phyloP scores from a whole-genome alignment of 1,284 basidiomycete species.

The Tranzscheliella williamsii region DNA sequence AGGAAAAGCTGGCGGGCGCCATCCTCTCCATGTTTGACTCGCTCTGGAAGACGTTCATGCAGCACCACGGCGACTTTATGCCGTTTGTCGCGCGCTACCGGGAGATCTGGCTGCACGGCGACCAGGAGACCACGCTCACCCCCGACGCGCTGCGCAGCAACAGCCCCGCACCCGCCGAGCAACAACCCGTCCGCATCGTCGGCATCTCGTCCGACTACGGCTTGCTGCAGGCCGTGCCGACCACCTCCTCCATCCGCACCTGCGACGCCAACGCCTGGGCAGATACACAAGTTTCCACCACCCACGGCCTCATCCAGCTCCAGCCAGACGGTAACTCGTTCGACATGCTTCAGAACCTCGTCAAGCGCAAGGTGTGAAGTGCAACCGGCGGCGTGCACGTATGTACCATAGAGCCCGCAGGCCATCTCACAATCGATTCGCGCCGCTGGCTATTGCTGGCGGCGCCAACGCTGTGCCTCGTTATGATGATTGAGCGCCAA shows the following conservation, averaged over 20 bases:
- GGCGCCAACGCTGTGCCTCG: too few relatives aligned
- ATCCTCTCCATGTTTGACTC: conserved; percentile 77
- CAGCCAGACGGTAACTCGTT: conserved; percentile 98
- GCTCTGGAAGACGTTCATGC: conserved; percentile 77
- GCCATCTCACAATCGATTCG: too few relatives aligned
- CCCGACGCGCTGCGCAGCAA: conserved; percentile 12
- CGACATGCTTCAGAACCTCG: conserved; percentile 88
- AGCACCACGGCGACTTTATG: conserved; percentile 59
- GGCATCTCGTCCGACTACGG: conserved; percentile 88
- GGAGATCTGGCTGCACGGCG: conserved; percentile 83
- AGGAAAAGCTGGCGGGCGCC: conserved; percentile 77
- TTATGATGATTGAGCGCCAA: too few relatives aligned
- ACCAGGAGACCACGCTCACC: conserved; percentile 26
- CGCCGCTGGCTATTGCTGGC: too few relatives aligned
- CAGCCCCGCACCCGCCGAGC: not conserved
- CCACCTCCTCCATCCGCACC: conserved; percentile 22
- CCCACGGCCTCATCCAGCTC: conserved; percentile 64
- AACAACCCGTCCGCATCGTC: conserved; percentile 71
- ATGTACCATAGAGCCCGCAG: too few relatives aligned
- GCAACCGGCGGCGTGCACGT: too few relatives aligned
- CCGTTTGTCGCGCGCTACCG: conserved; percentile 67
- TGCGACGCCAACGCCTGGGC: conserved; percentile 43
- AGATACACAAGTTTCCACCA: conserved; percentile 6
- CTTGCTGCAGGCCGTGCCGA: conserved; percentile 76
- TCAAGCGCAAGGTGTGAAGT: conserved; percentile 71